Base-by-base conservation (phyloP, 208 protist genomes). In the Wallacemonas collosoma region DNA sequence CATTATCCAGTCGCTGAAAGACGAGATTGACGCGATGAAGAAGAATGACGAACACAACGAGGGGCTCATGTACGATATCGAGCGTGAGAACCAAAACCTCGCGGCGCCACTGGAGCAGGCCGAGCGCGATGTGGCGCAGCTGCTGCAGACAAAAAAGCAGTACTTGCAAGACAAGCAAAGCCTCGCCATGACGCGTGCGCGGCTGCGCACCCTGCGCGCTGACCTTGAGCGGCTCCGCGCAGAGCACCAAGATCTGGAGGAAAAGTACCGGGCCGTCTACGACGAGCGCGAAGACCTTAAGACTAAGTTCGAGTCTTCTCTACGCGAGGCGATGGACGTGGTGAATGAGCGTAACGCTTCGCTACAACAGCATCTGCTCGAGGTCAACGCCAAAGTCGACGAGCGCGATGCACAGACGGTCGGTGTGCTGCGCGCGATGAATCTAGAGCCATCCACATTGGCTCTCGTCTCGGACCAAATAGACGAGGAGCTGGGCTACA, bases 1-100 rank as follows among this genome's bases (percentile, higher is more conserved):
- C 50, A 97, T 99, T 38, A 99, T 99, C 76, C 91, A 98, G 64
- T 98, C 93, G 2, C 85, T 99, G 6, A 99, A 99, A 85, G 95
- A 97, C 45, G 92, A 98, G 75, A 95, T 98, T 62, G 95, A 85
- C 60, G 87, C 94, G 15, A 98, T 98, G 98, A 97, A 97, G 76
- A 94, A 97, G 77, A 97, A 98, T 67, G 96, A 98, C 76, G 89
- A 94, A 58, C 83, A 95, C 57, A 98, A 98, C 71, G 97, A 99
- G 80, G 97, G 95, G 53, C 86, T 99, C 39, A 99, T 99, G 96
- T 97, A 98, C 75, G 97, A 99, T 58, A 98, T 99, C 67, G 93
- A 98, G 57, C 88, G 95, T 73, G 97, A 99, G 73, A 99, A 99
- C 82, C 93, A 97, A 69, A 93, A 91, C 53, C 85, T 99, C 14